Conservation (phyloP, 1,284 basidiomycete species). For the Tranzscheliella williamsii region DNA sequence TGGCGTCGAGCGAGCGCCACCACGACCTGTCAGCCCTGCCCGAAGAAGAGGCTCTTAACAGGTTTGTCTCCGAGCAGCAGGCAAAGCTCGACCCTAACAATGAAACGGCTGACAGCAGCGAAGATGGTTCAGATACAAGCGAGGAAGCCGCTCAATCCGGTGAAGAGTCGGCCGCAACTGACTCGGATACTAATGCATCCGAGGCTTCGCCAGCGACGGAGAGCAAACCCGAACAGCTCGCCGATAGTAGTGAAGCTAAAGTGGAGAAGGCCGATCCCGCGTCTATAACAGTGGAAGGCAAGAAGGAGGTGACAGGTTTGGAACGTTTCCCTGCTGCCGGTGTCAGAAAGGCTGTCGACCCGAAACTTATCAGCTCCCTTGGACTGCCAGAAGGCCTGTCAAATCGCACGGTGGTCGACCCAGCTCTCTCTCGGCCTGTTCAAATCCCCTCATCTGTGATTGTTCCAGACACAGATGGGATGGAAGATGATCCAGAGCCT, state of each 20-base stretch:
- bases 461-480: no score
- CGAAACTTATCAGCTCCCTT: constrained; percentile 40
- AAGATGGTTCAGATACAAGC: not conserved
- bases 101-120: not conserved
- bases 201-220: not conserved
- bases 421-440: constrained; percentile 29
- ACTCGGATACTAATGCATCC: not conserved
- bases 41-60: constrained; percentile 16
- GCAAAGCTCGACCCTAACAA: not conserved
- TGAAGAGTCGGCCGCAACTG: no score
- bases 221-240: not conserved
- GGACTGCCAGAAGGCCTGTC: constrained; percentile 49
- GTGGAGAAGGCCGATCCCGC: no score
- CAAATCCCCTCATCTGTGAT: constrained; percentile 2
- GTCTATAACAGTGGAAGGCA: no score
- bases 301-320: constrained; percentile 5
- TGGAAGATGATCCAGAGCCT: no score
- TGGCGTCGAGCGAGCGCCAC: not conserved
- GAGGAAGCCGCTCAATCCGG: not conserved
- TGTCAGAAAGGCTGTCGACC: constrained; percentile 29
- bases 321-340: constrained; percentile 28
- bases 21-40: constrained; percentile 15
- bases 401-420: constrained; percentile 41
- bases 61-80: not conserved
- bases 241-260: not conserved